phyloP scores from a whole-genome alignment of 495 filamentous ascomycete species.

The Talaromyces nanjingensis region DNA sequence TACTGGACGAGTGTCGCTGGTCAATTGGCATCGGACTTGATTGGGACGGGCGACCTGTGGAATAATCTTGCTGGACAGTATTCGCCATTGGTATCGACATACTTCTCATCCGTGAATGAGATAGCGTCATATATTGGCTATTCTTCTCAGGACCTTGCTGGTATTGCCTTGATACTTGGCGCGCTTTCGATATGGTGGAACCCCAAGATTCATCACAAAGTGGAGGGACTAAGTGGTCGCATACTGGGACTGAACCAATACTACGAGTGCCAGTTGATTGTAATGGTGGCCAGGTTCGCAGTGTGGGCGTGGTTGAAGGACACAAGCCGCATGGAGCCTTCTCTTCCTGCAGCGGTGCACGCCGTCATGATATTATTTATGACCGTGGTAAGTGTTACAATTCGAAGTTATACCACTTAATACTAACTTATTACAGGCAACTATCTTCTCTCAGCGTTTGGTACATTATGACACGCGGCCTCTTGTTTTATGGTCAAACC shows the following conservation, averaged over 20 bases:
- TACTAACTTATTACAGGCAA: conserved; percentile 23
- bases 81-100: conserved; percentile 10
- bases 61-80: conserved; percentile 11
- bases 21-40: conserved; percentile 37
- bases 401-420: not conserved
- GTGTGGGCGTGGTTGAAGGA: conserved; percentile 44
- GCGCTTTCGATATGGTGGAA: conserved; percentile 70
- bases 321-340: conserved; percentile 32
- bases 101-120: conserved; percentile 26
- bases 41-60: conserved; percentile 20
- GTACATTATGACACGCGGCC: conserved; percentile 47
- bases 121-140: conserved; percentile 21
- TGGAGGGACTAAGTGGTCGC: conserved; percentile 55
- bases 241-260: conserved; percentile 59
- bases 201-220: conserved; percentile 56
- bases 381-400: conserved; percentile 41
- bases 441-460: conserved; percentile 37
- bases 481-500: conserved; percentile 48
- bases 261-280: conserved; percentile 60
- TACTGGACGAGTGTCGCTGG: conserved; percentile 44
- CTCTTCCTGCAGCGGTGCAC: conserved; percentile 45
- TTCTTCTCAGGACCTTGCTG: conserved; percentile 22
- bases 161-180: conserved; percentile 41
- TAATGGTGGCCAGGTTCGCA: conserved; percentile 49
- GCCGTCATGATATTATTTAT: conserved; percentile 20